Base-by-base conservation (phyloP, 345 rosid genomes). In the Euphorbia tirucalli region DNA sequence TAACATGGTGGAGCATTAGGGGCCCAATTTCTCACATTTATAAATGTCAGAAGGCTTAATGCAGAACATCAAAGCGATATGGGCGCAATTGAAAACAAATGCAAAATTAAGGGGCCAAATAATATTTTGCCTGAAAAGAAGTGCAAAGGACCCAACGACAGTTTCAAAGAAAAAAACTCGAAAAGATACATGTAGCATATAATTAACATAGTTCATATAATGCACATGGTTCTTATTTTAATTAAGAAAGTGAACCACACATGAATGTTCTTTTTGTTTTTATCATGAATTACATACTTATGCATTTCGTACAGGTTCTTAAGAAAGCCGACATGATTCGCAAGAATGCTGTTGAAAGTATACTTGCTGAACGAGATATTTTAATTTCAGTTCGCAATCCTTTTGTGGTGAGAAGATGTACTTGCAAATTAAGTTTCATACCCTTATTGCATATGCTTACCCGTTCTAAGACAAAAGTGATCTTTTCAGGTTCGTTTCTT, bases 321-420 rank as follows among this genome's bases (percentile, higher is more conserved):
- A 96, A 89, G 78, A 96, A 96, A 80, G 99, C 99, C 61, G 99
- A 96, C 82, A 96, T 93, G 99, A 87, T 89, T 49, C 97, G 99
- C 46, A 96, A 96, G 84, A 96, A 96, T 87, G 99, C 99, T 65
- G 99, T 96, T 72, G 99, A 96, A 87, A 96, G 99, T 77, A 96
- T 96, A 75, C 81, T 93, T 74, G 99, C 99, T 0, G 99, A 96
- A 82, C 96, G 99, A n/a, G 95, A 96, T 87, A 96, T 96, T 83
- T 85, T 96, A 84, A 96, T 96, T 75, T 89, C 96, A 65, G 99
- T 96, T 65, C 96, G 97, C 77, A 96, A 96, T 80, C 99, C 99
- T 71, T 96, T 96, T 89, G 99, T 96, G 99, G 99, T 96, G 84
- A 93, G 99, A 77, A 77, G 80, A 81, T 83, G 81, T 82, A 74